Evolutionary conservation across 2,329 filamentous ascomycete species (phyloP), one percentile per base, ranked within the genome.

Genomic region (Fusarium compactum): DNA sequence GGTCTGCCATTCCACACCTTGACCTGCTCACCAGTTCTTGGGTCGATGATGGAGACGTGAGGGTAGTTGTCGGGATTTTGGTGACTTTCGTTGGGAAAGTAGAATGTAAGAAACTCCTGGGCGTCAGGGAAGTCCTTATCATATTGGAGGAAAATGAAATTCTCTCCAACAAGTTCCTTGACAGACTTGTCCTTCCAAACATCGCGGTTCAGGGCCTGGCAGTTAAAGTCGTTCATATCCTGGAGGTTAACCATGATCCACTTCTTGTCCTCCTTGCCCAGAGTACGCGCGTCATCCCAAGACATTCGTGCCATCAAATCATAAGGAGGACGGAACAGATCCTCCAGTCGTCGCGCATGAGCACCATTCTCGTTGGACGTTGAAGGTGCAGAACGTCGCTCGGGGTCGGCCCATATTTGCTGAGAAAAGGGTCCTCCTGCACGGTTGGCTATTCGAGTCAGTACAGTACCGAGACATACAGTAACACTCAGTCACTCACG

Each of bases 241-340:
- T 99, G 96, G 18, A 99, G 90, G 78, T 99, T 98, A 67, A 98
- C 94, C 73, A 99, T 81, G 50, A 99, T 88, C 96, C 96, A 99
- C 80, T 97, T 98, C 84, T 94, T 90, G 29, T 91, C 87, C 47
- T 94, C 92, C 78, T 96, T 97, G 65, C 95, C 96, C 74, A 94
- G 86, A 18, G 95, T 89, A 57, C 96, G 89, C 16, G 94, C 96
- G 62, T 91, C 87, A 70, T 97, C 93, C 90, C 93, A 97, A n/a
- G 89, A 83, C 32, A 93, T 80, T 34, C 89, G 88, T 24, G 89
- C 90, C 84, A 99, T 98, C 45, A 99, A 83, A 40, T 98, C 94
- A 79, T 95, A 96, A 0, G 96, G 96, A 4, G 96, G 96, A 41
- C 95, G 89, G 81, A 97, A 99, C 67, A 99, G 88, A 78, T 98